Conservation (phyloP, 805 yeast genomes). For the Sugiyamaella smithiae region DNA sequence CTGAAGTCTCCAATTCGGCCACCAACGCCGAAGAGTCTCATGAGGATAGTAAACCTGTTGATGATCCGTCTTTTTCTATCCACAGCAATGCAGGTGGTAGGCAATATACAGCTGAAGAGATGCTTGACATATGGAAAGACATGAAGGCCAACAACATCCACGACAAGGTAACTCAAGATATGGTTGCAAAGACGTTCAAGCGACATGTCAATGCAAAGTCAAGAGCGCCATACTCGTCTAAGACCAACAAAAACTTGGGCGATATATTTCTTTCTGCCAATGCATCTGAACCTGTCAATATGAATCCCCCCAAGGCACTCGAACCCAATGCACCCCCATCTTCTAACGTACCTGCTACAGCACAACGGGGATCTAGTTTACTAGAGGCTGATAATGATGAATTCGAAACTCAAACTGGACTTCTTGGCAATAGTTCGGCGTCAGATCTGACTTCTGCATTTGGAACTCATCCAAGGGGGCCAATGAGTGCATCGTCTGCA, state of each 20-base stretch:
- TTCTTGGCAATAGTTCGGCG: neutral
- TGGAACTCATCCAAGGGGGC: neutral
- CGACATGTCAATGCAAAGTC: neutral
- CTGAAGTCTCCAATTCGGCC: neutral
- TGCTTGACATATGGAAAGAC: conserved; percentile 51
- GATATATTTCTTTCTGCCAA: neutral
- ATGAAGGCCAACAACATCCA: conserved; percentile 28
- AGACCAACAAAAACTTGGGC: neutral
- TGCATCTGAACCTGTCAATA: neutral
- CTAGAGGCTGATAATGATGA: neutral
- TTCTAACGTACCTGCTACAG: neutral
- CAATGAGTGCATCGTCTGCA: neutral
- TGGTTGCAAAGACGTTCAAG: neutral
- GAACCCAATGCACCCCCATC: neutral
- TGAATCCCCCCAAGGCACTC: neutral
- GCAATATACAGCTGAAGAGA: conserved; percentile 50
- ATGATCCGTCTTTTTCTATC: neutral
- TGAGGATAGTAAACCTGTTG: neutral
- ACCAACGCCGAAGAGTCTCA: neutral
- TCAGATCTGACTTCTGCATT: neutral
- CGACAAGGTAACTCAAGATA: neutral
- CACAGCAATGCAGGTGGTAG: conserved; percentile 39
- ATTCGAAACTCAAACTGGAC: neutral
- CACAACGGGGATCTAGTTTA: neutral
- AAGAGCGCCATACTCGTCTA: neutral